These are phyloP conservation scores for Phialophora macrospora DNA, from an alignment of 2,329 filamentous ascomycete species.

Conservation along the genomic window DNA sequence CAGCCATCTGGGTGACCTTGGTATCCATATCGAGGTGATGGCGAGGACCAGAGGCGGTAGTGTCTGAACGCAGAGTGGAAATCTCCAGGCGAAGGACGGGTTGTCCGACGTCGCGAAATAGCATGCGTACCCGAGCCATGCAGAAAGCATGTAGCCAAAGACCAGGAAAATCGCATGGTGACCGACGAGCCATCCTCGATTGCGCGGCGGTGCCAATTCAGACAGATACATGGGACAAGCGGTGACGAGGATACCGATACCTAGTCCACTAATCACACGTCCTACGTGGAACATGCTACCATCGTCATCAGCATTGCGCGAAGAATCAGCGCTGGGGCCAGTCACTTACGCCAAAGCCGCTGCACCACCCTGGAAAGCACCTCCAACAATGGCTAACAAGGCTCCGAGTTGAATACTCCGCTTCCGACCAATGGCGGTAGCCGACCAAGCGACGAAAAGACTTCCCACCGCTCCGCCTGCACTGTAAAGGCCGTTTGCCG, in stretches of 20 bases:
- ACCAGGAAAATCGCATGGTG: slow-evolving; percentile 37
- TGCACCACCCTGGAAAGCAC: slow-evolving; percentile 36
- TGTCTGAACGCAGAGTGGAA: slow-evolving; percentile 31
- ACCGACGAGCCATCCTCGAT: slow-evolving; percentile 36
- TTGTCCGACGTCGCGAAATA: slow-evolving; percentile 33
- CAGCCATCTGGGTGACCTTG: slow-evolving; percentile 34
- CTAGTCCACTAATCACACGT: slow-evolving; percentile 34
- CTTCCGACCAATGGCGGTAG: slow-evolving; percentile 47
- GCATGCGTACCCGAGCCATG: slow-evolving; percentile 35
- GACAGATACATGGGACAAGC: slow-evolving; percentile 34
- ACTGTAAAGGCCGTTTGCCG: slow-evolving; percentile 53
- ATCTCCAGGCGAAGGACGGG: slow-evolving; percentile 38
- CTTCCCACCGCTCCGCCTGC: slow-evolving; percentile 49
- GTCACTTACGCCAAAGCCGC: slow-evolving; percentile 25
- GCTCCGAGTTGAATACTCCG: slow-evolving; percentile 45
- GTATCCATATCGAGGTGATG: slow-evolving; percentile 30
- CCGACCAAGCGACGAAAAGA: slow-evolving; percentile 38
- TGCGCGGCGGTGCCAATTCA: slow-evolving; percentile 32
- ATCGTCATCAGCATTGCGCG: slow-evolving; percentile 14
- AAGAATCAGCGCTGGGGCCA: background rate
- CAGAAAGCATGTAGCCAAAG: slow-evolving; percentile 35
- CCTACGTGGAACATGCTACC: slow-evolving; percentile 36
- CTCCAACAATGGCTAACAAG: slow-evolving; percentile 31
- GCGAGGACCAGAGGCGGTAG: slow-evolving; percentile 30
- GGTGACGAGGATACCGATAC: slow-evolving; percentile 34